phyloP scores from a whole-genome alignment of 2,329 filamentous ascomycete genomes.

The Zasmidium angulare region DNA sequence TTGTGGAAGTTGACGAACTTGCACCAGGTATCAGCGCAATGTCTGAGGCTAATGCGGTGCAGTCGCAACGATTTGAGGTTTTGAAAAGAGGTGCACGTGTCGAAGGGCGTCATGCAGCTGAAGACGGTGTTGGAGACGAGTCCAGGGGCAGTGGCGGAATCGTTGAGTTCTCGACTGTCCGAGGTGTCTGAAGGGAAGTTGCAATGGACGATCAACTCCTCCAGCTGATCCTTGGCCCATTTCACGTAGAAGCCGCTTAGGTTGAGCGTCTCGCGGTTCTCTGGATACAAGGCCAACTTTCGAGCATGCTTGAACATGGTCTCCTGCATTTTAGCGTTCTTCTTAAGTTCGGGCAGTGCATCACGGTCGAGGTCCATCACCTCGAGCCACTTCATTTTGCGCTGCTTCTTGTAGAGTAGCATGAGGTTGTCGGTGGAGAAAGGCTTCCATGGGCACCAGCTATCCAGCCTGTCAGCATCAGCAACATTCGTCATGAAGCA shows the following conservation, averaged over 20 bases:
- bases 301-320: constrained; percentile 42
- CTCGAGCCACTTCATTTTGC: constrained; percentile 50
- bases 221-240: constrained; percentile 41
- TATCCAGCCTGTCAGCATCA: constrained; percentile 27
- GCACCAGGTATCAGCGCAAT: constrained; percentile 51
- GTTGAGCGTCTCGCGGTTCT: constrained; percentile 45
- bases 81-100: constrained; percentile 45
- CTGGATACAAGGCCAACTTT: constrained; percentile 50
- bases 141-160: constrained; percentile 48
- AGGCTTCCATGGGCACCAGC: constrained; percentile 51
- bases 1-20: constrained; percentile 47
- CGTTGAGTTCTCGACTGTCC: constrained; percentile 44
- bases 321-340: constrained; percentile 40
- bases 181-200: constrained; percentile 42
- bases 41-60: constrained; percentile 47
- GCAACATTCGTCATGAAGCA: constrained; percentile 4
- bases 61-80: constrained; percentile 45
- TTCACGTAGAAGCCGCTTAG: constrained; percentile 45
- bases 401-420: constrained; percentile 50
- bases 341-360: constrained; percentile 43
- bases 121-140: constrained; percentile 49
- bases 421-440: constrained; percentile 50
- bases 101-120: constrained; percentile 48
- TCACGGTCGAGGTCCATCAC: constrained; percentile 48
- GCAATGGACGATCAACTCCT: constrained; percentile 49